Evolutionary conservation across 345 rosid species (phyloP).

Genomic region (Syzygium jambos): DNA sequence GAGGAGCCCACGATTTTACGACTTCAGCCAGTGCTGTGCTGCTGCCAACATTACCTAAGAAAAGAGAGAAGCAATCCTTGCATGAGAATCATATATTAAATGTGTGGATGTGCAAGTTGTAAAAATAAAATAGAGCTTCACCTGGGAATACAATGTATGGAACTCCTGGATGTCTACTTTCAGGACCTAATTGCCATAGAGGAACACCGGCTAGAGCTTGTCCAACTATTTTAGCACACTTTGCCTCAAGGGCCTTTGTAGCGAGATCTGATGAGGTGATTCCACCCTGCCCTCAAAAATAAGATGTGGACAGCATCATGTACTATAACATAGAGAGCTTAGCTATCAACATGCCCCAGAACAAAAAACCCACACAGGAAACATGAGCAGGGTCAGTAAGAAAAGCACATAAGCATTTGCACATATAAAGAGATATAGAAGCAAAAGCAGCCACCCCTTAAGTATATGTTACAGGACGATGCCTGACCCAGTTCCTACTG

Average conservation of each 20-base stretch:
- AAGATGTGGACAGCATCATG: not conserved
- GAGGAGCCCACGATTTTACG: slow-evolving; percentile 83
- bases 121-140: slow-evolving; percentile 12
- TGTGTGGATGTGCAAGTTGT: not conserved
- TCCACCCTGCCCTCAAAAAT: slow-evolving; percentile 51
- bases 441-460: not conserved
- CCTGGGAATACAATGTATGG: slow-evolving; percentile 98
- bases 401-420: not conserved
- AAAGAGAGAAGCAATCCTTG: not conserved
- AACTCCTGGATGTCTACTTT: slow-evolving; percentile 95
- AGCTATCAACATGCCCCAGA: not conserved
- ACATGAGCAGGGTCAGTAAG: not conserved
- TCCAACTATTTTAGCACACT: slow-evolving; percentile 78
- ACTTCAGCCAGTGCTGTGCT: slow-evolving; percentile 71
- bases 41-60: slow-evolving; percentile 84
- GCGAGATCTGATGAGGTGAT: slow-evolving; percentile 98
- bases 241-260: slow-evolving; percentile 88
- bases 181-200: slow-evolving; percentile 92
- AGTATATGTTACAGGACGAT: not conserved
- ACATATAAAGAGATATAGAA: not conserved
- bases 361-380: not conserved
- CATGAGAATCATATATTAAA: not conserved
- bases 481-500: not conserved
- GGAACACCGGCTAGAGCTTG: slow-evolving; percentile 98
- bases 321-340: not conserved